Percentiles rank a stretch among this genome's conserved stretches.
These are phyloP conservation scores for Solanum medicagineum DNA, from an alignment of 257 asterid genomes.

Conservation along the genomic window DNA sequence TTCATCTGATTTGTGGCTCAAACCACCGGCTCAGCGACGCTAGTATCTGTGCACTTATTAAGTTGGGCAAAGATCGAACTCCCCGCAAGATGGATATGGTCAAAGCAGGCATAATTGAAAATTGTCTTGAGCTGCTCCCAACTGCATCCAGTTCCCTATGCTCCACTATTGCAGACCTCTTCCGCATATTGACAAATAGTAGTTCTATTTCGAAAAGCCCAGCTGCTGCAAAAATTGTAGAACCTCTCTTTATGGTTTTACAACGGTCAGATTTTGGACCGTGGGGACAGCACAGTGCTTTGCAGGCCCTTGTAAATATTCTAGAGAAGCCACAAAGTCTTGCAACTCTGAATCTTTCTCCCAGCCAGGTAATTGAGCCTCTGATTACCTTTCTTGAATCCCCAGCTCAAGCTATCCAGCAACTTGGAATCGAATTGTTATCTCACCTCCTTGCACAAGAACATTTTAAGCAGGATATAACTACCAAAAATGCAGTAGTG, in stretches of 20 bases:
- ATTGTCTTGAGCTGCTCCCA: conserved; percentile 65
- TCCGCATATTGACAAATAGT: conserved; percentile 84
- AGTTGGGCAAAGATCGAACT: conserved; percentile 79
- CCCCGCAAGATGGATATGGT: conserved; percentile 89
- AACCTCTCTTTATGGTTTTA: conserved; percentile 67
- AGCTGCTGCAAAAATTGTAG: conserved; percentile 51
- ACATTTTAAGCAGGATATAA: conserved; percentile 72
- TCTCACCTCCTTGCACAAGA: conserved; percentile 77
- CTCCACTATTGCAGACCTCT: conserved; percentile 69
- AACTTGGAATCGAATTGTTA: conserved; percentile 72
- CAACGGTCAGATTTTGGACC: conserved; percentile 56
- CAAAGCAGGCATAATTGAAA: conserved; percentile 66
- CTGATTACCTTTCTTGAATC: conserved; percentile 61
- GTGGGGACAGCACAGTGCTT: conserved; percentile 87
- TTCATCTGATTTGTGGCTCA: conserved; percentile 55
- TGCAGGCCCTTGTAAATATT: conserved; percentile 82
- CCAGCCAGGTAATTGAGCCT: conserved; percentile 74
- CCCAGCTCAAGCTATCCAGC: conserved; percentile 79
- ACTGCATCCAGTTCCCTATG: conserved; percentile 60
- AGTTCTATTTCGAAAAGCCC: conserved; percentile 65
- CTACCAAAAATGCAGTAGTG: conserved; percentile 53
- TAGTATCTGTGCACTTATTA: conserved; percentile 65
- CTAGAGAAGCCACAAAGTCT: conserved; percentile 83
- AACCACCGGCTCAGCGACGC: conserved; percentile 68
- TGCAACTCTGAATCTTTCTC: conserved; percentile 48